Base-by-base conservation (phyloP, 1,284 basidiomycete genomes). In the Cutaneotrichosporon cyanovorans region DNA sequence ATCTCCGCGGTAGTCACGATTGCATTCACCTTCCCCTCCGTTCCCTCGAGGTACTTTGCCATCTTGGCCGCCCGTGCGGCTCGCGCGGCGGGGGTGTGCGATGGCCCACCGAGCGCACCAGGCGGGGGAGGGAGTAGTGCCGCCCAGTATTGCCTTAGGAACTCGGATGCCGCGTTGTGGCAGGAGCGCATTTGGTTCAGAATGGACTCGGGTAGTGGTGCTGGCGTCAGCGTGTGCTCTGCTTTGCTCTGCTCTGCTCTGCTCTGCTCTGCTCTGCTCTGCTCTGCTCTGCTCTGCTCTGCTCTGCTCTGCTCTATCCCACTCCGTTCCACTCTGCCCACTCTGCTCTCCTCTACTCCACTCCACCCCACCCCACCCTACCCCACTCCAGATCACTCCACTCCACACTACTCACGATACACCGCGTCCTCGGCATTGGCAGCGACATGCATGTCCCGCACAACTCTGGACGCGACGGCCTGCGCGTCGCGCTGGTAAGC, bases 71-170 rank as follows among this genome's bases (percentile, higher is more conserved):
- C 84, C 62, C 88, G 88, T 2, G 78, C 76, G 0, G 79, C 77
- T 57, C 83, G 82, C 64, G 87, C 64, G 16, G 58, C 59, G 1
- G 59, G 48, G 11, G 61, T 54, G 32, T 59, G 47, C 15, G 50
- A 48, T 2, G 51, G 51, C 1, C 57, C 50, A 22, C 57, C 63
- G 12, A 77, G 62, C 28, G 87, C 82, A 16, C 77, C 74, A 0
- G 78, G 71, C 5, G 63, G 61, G 2, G 85, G 79, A 1, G 92
- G 92, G 47, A 92, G 84, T 41, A 88, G 79, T 1, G 89, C 80
- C 10, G 84, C 78, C 91, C 92, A 98, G 65, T 91, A 97, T 65
- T 97, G 93, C 10, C 93, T 81, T 10, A 99, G 76, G 66, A 97
- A 96, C 69, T 99, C 93, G 57, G 88, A 91, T 2, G 91, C 85